Evolutionary conservation across 169 alveolate species (phyloP), one percentile per base, ranked within the genome.

Genomic region (Cryptosporidium sp.): DNA sequence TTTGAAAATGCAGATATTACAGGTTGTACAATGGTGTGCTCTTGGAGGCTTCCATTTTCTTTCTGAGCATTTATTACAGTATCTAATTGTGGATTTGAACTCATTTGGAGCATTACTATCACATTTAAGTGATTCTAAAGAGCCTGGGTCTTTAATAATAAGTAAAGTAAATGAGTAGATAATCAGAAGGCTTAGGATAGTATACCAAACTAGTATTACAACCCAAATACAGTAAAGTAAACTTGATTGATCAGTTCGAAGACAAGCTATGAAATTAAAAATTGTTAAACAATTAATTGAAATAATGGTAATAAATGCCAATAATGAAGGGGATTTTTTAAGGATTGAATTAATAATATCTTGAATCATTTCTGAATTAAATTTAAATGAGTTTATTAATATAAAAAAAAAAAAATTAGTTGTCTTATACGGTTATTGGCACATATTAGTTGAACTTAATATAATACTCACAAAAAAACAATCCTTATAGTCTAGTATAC

Each of bases 1-100:
- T 84, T 92, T 92, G 51, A 93, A 80, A 85, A 95, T 93, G 84
- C 97, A 96, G 12, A 93, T 92, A 48, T 92, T 86, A 75, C 99
- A 97, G 45, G 92, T 92, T 69, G 94, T 92, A 91, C 98, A 97
- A 91, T 97, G 99, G 85, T 96, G 97, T 21, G 96, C 95, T 65
- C 99, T 85, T 26, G 87, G 93, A 14, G 99, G 98, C 50, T 96
- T 94, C 86, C 95, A 95, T 68, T 86, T 86, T 35, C 92, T 86
- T 37, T 92, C 91, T 18, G 23, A 2, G 16, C 93, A 87, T 70
- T 70, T 75, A n/a, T 70, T 35, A 84, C 93, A 91, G 43, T 51
- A 70, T 39, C 50, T 55, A 12, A 37, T 37, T 21, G 71, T 65
- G 10, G 71, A 65, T 3, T 45, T 41, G 16, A 21, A 80, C 48